Evolutionary conservation across 1,284 basidiomycete genomes (phyloP), one percentile per base, ranked within the genome.

Genomic region (Ceraceosorus bombacis): DNA sequence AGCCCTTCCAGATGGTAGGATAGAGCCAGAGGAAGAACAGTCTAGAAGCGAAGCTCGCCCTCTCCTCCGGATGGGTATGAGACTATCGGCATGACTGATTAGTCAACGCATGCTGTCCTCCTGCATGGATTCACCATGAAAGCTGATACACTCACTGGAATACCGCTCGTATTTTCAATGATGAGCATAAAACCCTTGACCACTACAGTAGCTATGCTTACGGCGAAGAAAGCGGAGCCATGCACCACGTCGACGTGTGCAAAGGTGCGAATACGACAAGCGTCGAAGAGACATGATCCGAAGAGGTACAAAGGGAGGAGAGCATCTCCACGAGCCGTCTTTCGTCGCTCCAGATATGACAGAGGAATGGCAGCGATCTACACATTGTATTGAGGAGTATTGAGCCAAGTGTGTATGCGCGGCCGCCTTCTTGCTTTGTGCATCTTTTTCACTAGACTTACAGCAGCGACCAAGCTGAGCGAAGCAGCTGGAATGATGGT

Each of bases 1-100:
- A 64, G 37, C 69, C 69, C 5, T 13, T 58, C 57, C 59, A 70
- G 13, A 71, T 53, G n/a, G 68, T 41, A 6, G 68, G 65, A 27
- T 64, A 39, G 9, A 68, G 63, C 69, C 69, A 71, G n/a, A 60
- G n/a, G 55, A 71, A 71, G 48, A 64, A 41, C 38, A 71, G 60
- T 8, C 61, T 59, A 13, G 67, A 69, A 46, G 69, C 57, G 62
- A 71, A 71, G 58, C 57, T 63, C 5, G 69, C 69, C 6, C 67
- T 55, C 12, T 60, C 58, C 41, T 71, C 68, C 43, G 58, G 43
- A 27, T 27, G 27, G 2, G 27, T 27, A 27, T 27, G 27, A 27
- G 27, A 27, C 27, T 27, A 27, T 27, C 27, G 27, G 27, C 1
- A 27, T 27, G 27, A 27, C 27, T 27, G 27, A 27, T 3, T 2